Conservation (phyloP, 2,329 filamentous ascomycete genomes). For the Fusarium sp. region DNA sequence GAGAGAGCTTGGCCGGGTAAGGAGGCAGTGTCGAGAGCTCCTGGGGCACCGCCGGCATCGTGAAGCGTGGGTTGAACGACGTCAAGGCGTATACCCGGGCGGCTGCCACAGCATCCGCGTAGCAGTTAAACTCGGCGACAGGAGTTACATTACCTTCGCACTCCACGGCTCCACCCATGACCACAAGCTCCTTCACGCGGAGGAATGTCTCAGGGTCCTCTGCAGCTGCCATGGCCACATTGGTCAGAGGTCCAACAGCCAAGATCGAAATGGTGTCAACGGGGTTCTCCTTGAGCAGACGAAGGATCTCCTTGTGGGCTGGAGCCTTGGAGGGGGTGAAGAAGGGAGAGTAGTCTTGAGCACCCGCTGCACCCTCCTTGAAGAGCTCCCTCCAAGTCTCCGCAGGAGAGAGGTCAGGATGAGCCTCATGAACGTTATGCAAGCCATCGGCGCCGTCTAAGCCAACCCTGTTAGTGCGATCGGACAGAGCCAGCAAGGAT, state of each 20-base stretch:
- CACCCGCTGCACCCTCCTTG: conserved; percentile 50
- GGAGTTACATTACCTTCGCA: conserved; percentile 86
- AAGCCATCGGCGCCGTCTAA: conserved; percentile 81
- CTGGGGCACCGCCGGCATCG: conserved; percentile 77
- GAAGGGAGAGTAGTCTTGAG: conserved; percentile 63
- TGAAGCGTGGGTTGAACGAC: conserved; percentile 78
- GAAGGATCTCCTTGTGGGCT: conserved; percentile 90
- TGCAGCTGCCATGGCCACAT: conserved; percentile 87
- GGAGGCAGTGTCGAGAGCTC: conserved; percentile 63
- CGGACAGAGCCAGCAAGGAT: background rate
- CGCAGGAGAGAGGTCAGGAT: conserved; percentile 79
- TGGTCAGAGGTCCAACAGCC: conserved; percentile 92
- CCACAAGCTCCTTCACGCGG: conserved; percentile 87
- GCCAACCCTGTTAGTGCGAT: conserved; percentile 12
- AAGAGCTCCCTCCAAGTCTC: conserved; percentile 82
- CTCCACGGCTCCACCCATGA: conserved; percentile 92
- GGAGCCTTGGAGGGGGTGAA: conserved; percentile 82
- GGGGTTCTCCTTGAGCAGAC: conserved; percentile 84
- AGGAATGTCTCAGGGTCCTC: conserved; percentile 92
- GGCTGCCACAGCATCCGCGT: conserved; percentile 84
- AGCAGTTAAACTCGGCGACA: conserved; percentile 94
- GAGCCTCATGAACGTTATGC: conserved; percentile 79
- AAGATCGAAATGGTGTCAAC: conserved; percentile 89
- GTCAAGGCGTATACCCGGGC: conserved; percentile 83
- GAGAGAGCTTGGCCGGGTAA: conserved; percentile 74